Base-by-base conservation (phyloP, 441 rosid genomes). In the Brassica hybrid region DNA sequence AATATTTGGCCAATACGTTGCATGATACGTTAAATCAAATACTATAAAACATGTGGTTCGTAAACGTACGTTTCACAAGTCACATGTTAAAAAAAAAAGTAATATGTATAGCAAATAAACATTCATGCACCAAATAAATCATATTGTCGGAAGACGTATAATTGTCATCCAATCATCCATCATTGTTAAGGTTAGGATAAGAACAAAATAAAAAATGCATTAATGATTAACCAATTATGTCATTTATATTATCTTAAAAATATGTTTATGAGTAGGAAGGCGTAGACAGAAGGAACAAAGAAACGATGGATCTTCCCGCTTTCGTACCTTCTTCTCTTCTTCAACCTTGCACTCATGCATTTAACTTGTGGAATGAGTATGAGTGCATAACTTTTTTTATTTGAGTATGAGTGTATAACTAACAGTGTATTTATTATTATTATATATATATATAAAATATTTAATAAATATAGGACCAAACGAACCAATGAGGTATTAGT, bases 11-110 rank as follows among this genome's bases (percentile, higher is more conserved):
- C 78, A 73, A 17, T 78, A 78, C 78, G 59, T 68, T 34, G 81
- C 81, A 78, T 78, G 81, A 78, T 73, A 73, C 18, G 70, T 62
- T 36, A 36, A 19, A 78, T 67, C 52, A 72, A 59, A 67, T 66
- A 36, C 43, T 8, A 45, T 73, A 9, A 25, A 61, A 67, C 66
- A 66, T 72, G 77, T 72, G 81, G 76, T 66, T 66, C 23, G 69
- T 66, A 78, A 60, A 67, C 64, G 69, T 78, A 78, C 69, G 69
- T 66, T 13, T 78, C 81, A 67, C 73, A 72, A 78, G 69, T 78
- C 77, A 67, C 81, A 72, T 72, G 38, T 34, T 5, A 30, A 30
- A 30, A 30, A 30, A 27, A 30, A 5, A 34, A 34, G 81, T 66
- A 66, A 72, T 10, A 65, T 77, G 27, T 65, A 59, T 59, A 66